Base-by-base conservation (phyloP, 1,139 yeast genomes). In the Spathaspora sp. region DNA sequence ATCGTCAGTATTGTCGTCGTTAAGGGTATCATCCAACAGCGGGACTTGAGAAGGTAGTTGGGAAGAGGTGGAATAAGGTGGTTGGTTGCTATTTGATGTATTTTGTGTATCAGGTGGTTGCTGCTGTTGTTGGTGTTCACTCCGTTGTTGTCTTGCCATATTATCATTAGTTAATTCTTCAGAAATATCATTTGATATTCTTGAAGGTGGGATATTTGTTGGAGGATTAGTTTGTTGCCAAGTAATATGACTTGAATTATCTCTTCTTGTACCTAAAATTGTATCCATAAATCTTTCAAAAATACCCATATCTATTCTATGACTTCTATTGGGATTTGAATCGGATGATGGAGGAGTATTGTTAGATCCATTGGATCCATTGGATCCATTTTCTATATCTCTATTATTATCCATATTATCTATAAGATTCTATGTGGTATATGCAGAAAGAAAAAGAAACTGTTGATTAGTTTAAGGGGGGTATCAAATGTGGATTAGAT, bases 211-310 rank as follows among this genome's bases (percentile, higher is more conserved):
- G 7, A 20, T 11, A 15, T 17, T 13, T 9, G 16, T 33, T 24
- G 43, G 16, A 9, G 34, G 42, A 16, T 31, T 18, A 3, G 17
- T 18, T 41, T 31, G 27, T 31, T n/a, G 8, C 20, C 33, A 23
- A n/a, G 34, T 11, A 8, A 18, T n/a, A 15, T 39, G 25, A 17
- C 24, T 16, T 29, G 17, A 24, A 13, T 34, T 41, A 25, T 34
- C 15, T 29, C 44, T 37, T 29, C 44, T 36, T 8, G 39, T 36
- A 7, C 50, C 42, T n/a, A 47, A 29, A 24, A 48, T 26, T 13
- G 46, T 44, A 31, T 48, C 50, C 38, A 48, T 44, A 36, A 50
- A 43, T n/a, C 53, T 27, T 41, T 50, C 53, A 47, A 50, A 50
- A 9, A 50, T n/a, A 3, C 49, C 45, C 39, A 45, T 26, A 26